Percentiles rank a stretch among this genome's conserved stretches.
Conservation (phyloP, 2,329 filamentous ascomycete species). For the Graphilbum sp. region DNA sequence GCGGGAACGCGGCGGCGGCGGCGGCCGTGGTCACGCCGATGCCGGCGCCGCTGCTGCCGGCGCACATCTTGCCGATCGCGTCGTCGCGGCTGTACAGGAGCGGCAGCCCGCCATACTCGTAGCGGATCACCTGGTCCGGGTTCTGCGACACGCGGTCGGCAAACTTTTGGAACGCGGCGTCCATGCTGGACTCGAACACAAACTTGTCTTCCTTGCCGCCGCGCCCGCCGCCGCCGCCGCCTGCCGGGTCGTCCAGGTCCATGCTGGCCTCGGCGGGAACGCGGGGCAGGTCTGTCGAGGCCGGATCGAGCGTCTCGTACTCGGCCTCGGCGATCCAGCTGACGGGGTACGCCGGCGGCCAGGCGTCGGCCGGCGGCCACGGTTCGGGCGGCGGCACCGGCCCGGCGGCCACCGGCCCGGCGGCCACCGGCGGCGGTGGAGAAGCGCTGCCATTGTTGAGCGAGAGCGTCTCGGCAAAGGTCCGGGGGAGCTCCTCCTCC, state of each 20-base stretch:
- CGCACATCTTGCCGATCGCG: constrained; percentile 43
- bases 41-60: constrained; percentile 10
- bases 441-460: constrained; percentile 38
- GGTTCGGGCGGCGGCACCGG: constrained; percentile 38
- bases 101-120: constrained; percentile 57
- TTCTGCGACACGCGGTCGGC: constrained; percentile 65
- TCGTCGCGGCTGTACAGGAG: constrained; percentile 72
- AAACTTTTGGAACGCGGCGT: constrained; percentile 65
- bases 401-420: constrained; percentile 9
- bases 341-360: constrained; percentile 56
- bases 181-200: constrained; percentile 57
- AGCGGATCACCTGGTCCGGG: constrained; percentile 66
- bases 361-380: constrained; percentile 54
- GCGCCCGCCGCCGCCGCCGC: constrained; percentile 12
- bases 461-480: constrained; percentile 61
- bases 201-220: constrained; percentile 46
- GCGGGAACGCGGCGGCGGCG: constrained; percentile 36
- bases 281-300: constrained; percentile 26
- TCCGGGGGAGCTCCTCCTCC: constrained; percentile 31
- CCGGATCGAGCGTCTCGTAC: constrained; percentile 67
- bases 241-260: constrained; percentile 23
- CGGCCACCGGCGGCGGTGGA: no score
- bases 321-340: constrained; percentile 78
- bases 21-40: constrained; percentile 25
- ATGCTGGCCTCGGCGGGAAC: constrained; percentile 29